Base-by-base conservation (phyloP, 192 early-diverging fungal species). In the Backusella liffmaniae region DNA sequence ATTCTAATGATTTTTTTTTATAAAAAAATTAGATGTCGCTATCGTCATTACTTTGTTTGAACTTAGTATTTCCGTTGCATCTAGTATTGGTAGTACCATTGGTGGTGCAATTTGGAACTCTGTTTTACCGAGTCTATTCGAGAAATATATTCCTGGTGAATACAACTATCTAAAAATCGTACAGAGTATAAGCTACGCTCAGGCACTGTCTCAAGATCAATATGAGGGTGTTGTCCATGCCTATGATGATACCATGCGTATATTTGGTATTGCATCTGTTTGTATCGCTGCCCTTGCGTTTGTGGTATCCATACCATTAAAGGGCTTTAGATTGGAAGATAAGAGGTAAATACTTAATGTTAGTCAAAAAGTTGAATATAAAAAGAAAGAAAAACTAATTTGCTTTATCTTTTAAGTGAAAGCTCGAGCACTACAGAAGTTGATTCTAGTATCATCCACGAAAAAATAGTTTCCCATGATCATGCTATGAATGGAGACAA, bases 1-100 rank as follows among this genome's bases (percentile, higher is more conserved):
- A 26, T 59, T 10, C 29, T 42, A 35, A 4, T 44, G 5, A 12
- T 75, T 75, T 15, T 9, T 70, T 32, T 69, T 59, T 16, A 5
- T 42, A 51, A 34, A n/a, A 49, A 49, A 49, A 1, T 53, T 15
- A 76, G 77, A 79, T 73, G 18, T 79, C 15, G 77, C 77, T 72
- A 53, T 79, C 34, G 77, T 79, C 4, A 79, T 73, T 15, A 73
- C 77, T 12, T 36, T 79, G 18, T 66, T 79, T 13, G 73, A 74
- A 35, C 41, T 79, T 26, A 46, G 73, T 41, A 67, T 66, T 2
- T 68, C 67, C 21, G 65, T 79, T 44, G 73, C 53, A 8, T 26
- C 34, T 5, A 74, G 66, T 21, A 68, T 79, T 23, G 77, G 77
- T 3, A 65, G 51, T 62, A 70, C 77, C 29, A 75, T 79, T 30